Evolutionary conservation across 2,329 filamentous ascomycete species (phyloP).

Genomic region (Colletotrichum sp.): DNA sequence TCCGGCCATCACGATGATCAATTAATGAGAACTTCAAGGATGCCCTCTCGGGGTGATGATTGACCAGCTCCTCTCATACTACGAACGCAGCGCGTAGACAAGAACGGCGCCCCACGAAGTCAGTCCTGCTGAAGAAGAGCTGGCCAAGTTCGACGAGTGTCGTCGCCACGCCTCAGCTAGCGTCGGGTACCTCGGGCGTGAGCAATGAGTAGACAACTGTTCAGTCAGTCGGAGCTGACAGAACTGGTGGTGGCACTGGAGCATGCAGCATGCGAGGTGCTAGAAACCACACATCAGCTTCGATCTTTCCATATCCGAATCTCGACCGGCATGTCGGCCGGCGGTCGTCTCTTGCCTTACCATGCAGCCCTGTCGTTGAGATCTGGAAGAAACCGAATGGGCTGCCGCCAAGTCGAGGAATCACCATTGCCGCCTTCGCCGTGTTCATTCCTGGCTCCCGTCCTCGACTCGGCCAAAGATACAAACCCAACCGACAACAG

Average conservation of each 20-base stretch:
- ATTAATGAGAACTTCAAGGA: rapidly evolving
- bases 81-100: too few species aligned
- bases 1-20: too few species aligned
- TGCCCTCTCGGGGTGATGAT: too few species aligned
- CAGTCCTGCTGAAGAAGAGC: too few species aligned
- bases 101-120: too few species aligned
- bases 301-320: background rate
- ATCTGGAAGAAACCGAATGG: background rate
- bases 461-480: background rate
- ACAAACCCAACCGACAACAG: background rate
- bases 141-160: too few species aligned
- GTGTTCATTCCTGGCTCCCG: background rate
- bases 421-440: background rate
- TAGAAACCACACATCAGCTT: background rate
- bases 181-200: too few species aligned
- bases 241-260: background rate
- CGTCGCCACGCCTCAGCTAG: rapidly evolving
- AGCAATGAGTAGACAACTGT: too few species aligned
- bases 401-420: background rate
- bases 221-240: background rate
- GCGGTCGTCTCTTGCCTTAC: background rate
- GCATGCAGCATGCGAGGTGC: background rate
- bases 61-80: too few species aligned
- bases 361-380: background rate
- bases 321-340: background rate